Conservation (phyloP, 2,329 filamentous ascomycete species). For the Trichothecium roseum region DNA sequence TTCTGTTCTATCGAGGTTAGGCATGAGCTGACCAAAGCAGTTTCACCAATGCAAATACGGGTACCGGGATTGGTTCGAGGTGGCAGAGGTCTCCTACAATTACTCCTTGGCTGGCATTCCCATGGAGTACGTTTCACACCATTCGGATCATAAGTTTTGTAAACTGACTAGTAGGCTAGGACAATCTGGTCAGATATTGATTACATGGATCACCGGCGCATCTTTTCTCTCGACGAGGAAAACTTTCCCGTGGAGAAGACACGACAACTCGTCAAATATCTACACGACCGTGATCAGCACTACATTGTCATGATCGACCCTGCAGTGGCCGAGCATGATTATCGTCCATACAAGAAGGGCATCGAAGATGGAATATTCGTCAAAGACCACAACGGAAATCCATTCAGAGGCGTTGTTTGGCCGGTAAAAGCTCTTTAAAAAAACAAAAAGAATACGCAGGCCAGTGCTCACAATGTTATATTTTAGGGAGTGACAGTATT, state of each 20-base stretch:
- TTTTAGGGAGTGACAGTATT: conserved; percentile 46
- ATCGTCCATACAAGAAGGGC: conserved; percentile 30
- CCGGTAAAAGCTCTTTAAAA: no score
- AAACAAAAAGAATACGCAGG: no score
- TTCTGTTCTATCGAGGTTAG: conserved; percentile 39
- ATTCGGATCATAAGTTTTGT: conserved; percentile 38
- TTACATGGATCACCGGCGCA: conserved; percentile 4
- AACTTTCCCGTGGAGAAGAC: conserved; percentile 52
- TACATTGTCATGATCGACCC: conserved; percentile 75
- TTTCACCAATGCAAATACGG: conserved; percentile 47
- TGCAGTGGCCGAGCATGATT: conserved; percentile 48
- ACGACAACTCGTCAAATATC: conserved; percentile 53
- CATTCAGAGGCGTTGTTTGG: conserved; percentile 63
- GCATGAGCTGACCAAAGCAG: conserved; percentile 21
- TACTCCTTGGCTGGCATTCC: conserved; percentile 53
- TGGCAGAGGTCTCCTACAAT: conserved; percentile 55
- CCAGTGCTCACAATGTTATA: neutral
- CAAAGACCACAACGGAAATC: conserved; percentile 38
- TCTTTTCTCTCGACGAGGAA: conserved; percentile 55
- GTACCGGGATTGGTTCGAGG: conserved; percentile 49
- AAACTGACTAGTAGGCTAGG: conserved; percentile 24
- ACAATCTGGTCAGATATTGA: conserved; percentile 3
- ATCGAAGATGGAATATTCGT: conserved; percentile 35
- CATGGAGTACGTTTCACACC: conserved; percentile 32
- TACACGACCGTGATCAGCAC: conserved; percentile 58